Conservation (phyloP, 495 filamentous ascomycete genomes). For the Aspergillus baeticus region DNA sequence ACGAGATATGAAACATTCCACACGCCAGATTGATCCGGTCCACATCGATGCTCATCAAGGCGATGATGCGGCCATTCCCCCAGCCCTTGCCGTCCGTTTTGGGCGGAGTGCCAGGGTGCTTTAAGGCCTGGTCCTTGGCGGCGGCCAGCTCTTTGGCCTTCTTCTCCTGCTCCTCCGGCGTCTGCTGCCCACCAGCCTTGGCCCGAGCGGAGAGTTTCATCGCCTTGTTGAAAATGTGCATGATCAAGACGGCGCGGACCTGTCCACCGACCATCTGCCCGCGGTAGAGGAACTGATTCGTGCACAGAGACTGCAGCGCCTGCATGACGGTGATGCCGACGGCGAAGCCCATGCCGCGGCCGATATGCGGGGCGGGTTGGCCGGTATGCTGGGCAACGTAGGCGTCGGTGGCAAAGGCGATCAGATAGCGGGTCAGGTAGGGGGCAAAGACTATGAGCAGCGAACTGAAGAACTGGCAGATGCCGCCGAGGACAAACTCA, state of each 20-base stretch:
- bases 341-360: constrained; percentile 68
- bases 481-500: constrained; percentile 81
- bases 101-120: constrained; percentile 25
- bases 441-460: constrained; percentile 73
- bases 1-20: constrained; percentile 85
- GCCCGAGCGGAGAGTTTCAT: constrained; percentile 79
- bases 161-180: constrained; percentile 31
- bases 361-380: constrained; percentile 56
- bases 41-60: constrained; percentile 91
- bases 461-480: constrained; percentile 70
- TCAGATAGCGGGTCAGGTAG: constrained; percentile 71
- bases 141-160: constrained; percentile 27
- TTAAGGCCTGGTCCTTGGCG: constrained; percentile 45
- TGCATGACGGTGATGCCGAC: constrained; percentile 79
- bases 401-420: constrained; percentile 75
- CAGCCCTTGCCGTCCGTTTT: constrained; percentile 72
- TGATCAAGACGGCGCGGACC: constrained; percentile 69
- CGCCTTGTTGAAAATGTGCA: constrained; percentile 75
- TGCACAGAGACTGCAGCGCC: constrained; percentile 65
- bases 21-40: constrained; percentile 84
- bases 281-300: constrained; percentile 79
- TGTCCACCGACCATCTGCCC: constrained; percentile 81
- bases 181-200: constrained; percentile 61
- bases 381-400: constrained; percentile 56
- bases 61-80: constrained; percentile 87